phyloP scores from a whole-genome alignment of 257 asterid species.

The Ocimum tenuiflorum region DNA sequence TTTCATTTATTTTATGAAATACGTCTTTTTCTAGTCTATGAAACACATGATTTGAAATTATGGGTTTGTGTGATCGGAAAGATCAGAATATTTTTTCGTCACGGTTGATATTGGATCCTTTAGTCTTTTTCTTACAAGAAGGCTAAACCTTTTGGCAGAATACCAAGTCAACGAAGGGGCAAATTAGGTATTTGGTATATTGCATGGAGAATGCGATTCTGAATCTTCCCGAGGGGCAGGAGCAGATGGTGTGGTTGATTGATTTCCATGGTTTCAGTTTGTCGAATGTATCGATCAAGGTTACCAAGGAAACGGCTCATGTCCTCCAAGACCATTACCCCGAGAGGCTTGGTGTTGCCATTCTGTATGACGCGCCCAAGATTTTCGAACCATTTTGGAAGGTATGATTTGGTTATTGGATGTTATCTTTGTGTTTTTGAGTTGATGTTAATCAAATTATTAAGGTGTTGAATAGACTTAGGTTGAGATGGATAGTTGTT shows the following conservation, averaged over 20 bases:
- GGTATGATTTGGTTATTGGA: conserved; percentile 45
- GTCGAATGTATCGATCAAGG: conserved; percentile 66
- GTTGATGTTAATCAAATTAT: too few species aligned
- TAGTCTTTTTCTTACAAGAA: too few species aligned
- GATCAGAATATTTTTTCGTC: too few species aligned
- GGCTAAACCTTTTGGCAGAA: conserved; percentile 45
- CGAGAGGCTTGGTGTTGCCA: conserved; percentile 86
- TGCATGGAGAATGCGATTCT: conserved; percentile 95
- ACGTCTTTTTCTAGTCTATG: neutral
- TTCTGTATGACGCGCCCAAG: conserved; percentile 76
- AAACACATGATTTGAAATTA: neutral
- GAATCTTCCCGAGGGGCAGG: conserved; percentile 49
- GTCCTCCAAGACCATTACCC: conserved; percentile 90
- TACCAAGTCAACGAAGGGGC: conserved; percentile 67
- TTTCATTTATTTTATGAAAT: neutral
- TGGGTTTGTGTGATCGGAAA: neutral
- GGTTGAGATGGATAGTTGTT: too few species aligned
- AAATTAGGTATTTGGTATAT: conserved; percentile 77
- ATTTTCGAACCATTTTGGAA: conserved; percentile 86
- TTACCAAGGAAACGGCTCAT: conserved; percentile 73
- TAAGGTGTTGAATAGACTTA: too few species aligned
- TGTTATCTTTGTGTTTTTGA: too few species aligned
- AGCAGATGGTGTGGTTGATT: conserved; percentile 90
- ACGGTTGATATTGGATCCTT: too few species aligned
- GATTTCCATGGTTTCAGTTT: conserved; percentile 76